Conservation (phyloP, 225 moss, liverwort and hornwort species). For the Thuidium tamariscinum region DNA sequence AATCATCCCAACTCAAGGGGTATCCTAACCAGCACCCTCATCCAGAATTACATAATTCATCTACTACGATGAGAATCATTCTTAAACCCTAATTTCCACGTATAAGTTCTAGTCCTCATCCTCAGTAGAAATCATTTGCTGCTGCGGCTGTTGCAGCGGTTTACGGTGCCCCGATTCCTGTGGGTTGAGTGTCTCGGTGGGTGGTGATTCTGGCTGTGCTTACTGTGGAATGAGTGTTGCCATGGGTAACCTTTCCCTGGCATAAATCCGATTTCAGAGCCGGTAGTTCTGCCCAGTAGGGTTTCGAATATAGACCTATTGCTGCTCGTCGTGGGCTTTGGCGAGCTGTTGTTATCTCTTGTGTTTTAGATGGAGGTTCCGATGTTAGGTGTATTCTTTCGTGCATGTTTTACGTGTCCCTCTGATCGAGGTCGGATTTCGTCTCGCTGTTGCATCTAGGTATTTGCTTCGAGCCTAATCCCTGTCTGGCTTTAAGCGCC, state of each 20-base stretch:
- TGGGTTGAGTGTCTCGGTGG: accelerated
- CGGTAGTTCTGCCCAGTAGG: neutral
- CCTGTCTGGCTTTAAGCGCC: neutral
- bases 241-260: neutral
- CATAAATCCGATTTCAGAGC: no score
- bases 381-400: no score
- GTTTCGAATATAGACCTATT: neutral
- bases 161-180: accelerated
- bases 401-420: neutral
- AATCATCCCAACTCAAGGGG: no score
- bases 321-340: no score
- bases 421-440: no score
- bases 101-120: accelerated
- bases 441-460: neutral
- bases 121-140: accelerated
- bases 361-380: no score
- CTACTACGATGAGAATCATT: neutral
- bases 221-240: neutral
- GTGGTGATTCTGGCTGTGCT: no score
- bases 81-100: neutral
- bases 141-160: neutral
- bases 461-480: neutral
- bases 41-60: neutral
- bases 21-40: neutral
- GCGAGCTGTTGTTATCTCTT: neutral